Evolutionary conservation across 257 asterid genomes (phyloP).

Genomic region (Penstemon newberryi): DNA sequence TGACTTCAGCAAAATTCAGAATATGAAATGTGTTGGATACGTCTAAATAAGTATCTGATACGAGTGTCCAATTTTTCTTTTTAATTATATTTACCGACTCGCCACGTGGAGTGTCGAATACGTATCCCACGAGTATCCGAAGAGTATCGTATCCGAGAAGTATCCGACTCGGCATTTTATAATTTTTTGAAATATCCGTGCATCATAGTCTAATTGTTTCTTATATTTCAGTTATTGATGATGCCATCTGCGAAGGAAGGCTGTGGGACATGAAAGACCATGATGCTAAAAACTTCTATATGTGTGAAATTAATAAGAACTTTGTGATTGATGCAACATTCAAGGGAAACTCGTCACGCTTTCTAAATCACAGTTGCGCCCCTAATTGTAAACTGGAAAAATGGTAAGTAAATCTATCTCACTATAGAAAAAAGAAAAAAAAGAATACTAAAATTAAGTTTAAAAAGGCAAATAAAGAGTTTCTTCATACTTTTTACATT

Average conservation of each 20-base stretch:
- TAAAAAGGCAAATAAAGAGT: neutral
- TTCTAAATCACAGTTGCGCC: slow-evolving; percentile 90
- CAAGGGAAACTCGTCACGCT: slow-evolving; percentile 87
- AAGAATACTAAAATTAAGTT: neutral
- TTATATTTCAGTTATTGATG: slow-evolving; percentile 72
- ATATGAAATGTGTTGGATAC: no score
- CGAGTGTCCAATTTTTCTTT: no score
- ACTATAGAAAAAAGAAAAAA: neutral
- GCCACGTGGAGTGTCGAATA: no score
- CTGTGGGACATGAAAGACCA: slow-evolving; percentile 88
- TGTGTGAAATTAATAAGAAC: slow-evolving; percentile 91
- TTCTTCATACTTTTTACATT: no score
- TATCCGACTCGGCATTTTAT: no score
- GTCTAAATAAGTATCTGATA: no score
- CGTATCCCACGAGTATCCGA: no score
- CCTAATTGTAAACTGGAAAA: slow-evolving; percentile 93
- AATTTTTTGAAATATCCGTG: no score
- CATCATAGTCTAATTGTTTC: slow-evolving; percentile 24
- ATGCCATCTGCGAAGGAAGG: slow-evolving; percentile 83
- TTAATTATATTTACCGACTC: no score
- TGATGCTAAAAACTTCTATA: slow-evolving; percentile 75
- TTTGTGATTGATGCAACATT: slow-evolving; percentile 93
- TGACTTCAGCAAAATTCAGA: no score
- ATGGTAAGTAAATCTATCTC: slow-evolving; percentile 58
- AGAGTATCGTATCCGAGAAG: no score